phyloP scores from a whole-genome alignment of 2,329 filamentous ascomycete genomes.

The Coniella vitis region DNA sequence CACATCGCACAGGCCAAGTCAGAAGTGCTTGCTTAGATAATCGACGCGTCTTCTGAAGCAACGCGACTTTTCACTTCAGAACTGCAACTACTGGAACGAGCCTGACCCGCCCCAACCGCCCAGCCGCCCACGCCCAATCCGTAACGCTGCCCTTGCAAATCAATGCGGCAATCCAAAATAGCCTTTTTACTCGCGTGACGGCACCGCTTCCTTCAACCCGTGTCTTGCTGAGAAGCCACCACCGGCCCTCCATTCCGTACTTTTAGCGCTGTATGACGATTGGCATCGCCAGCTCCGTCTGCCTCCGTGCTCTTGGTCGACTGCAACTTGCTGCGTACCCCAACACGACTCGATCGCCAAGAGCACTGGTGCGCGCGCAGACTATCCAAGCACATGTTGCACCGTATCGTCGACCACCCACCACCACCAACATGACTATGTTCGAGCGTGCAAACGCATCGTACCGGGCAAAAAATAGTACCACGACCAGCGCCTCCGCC shows the following conservation, averaged over 20 bases:
- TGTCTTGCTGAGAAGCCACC: not conserved
- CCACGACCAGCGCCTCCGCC: not conserved
- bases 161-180: no score
- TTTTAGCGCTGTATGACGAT: constrained; percentile 21
- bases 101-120: no score
- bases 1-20: not conserved
- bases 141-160: no score
- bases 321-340: constrained; percentile 3
- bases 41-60: not conserved
- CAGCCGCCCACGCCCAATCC: no score
- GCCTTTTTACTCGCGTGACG: no score
- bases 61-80: no score
- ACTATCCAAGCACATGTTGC: not conserved
- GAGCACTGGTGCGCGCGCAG: not conserved
- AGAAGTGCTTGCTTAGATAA: constrained; percentile 5
- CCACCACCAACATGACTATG: constrained; percentile 10
- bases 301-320: constrained; percentile 17
- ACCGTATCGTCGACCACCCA: not conserved
- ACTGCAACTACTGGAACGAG: no score
- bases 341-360: not conserved
- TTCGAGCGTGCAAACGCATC: constrained; percentile 18
- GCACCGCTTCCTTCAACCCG: constrained; percentile 3
- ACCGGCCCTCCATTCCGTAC: not conserved
- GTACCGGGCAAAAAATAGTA: constrained; percentile 31
- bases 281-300: constrained; percentile 12